These are phyloP conservation scores for Trichopus zeylanicus DNA, from an alignment of 116 monocot genomes.

Conservation along the genomic window DNA sequence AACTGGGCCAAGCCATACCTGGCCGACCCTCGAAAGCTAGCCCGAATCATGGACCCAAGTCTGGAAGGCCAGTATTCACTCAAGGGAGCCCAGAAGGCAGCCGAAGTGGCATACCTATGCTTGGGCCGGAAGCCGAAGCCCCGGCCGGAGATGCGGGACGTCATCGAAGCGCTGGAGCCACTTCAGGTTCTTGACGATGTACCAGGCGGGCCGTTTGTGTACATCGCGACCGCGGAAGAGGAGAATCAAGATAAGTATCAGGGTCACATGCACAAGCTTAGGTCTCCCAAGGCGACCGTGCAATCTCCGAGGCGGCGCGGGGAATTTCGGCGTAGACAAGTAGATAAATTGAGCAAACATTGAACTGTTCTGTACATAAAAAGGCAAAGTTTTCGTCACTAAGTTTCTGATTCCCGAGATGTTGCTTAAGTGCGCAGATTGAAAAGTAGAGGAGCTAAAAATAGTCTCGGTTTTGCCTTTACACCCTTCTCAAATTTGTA, in stretches of 20 bases:
- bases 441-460: no score
- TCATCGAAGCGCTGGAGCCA: slow-evolving; percentile 59
- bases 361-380: no score
- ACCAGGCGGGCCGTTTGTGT: slow-evolving; percentile 31
- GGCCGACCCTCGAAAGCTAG: slow-evolving; percentile 38
- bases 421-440: no score
- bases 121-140: slow-evolving; percentile 48
- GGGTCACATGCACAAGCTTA: neutral
- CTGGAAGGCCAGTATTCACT: slow-evolving; percentile 59
- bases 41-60: slow-evolving; percentile 52
- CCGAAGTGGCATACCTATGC: slow-evolving; percentile 53
- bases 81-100: slow-evolving; percentile 45
- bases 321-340: no score
- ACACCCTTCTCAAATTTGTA: no score
- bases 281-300: neutral
- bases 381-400: no score
- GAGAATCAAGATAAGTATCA: neutral
- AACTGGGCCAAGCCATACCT: slow-evolving; percentile 74
- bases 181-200: slow-evolving; percentile 27
- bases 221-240: slow-evolving; percentile 1
- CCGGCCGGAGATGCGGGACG: slow-evolving; percentile 56
- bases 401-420: no score
- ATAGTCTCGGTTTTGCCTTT: no score
- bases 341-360: no score
- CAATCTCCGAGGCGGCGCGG: no score